phyloP scores from a whole-genome alignment of 345 rosid species.

The Brassica incana region DNA sequence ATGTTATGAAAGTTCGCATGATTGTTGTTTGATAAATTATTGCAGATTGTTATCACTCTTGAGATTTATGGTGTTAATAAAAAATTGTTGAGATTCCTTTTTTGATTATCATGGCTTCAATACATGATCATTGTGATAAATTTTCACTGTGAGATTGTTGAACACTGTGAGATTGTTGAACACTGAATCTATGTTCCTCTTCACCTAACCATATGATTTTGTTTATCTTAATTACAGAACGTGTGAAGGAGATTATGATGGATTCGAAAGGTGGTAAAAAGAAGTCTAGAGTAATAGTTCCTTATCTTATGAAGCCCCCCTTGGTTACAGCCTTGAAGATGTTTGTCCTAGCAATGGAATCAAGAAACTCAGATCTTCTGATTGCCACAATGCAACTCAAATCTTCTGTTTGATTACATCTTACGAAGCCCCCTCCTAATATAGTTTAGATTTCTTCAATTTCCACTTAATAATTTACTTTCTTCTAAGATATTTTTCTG shows the following conservation, averaged over 20 bases:
- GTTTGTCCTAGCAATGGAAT: slow-evolving; percentile 94
- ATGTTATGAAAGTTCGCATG: too few species aligned
- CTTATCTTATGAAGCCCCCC: slow-evolving; percentile 80
- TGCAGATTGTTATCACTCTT: too few species aligned
- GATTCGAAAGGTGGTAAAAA: slow-evolving; percentile 91
- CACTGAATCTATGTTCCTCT: neutral
- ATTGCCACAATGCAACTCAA: slow-evolving; percentile 59
- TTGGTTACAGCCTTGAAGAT: slow-evolving; percentile 98
- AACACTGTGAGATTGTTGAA: too few species aligned
- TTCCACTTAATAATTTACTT: slow-evolving; percentile 35
- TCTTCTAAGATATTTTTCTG: too few species aligned
- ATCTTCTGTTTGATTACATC: too few species aligned
- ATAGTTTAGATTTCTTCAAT: slow-evolving; percentile 26
- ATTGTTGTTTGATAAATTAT: too few species aligned
- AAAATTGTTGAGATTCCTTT: too few species aligned
- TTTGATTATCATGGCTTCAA: too few species aligned
- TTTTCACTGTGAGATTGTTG: too few species aligned
- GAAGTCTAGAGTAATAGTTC: slow-evolving; percentile 76
- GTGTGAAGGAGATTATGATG: slow-evolving; percentile 84
- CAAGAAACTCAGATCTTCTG: slow-evolving; percentile 98
- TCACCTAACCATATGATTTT: neutral
- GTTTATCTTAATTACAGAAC: slow-evolving; percentile 16
- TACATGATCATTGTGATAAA: too few species aligned
- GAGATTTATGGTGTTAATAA: too few species aligned
- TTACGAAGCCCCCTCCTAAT: neutral